A percentile compares a stretch with the other conserved stretches of the same genome.
Conservation (phyloP, 2,329 filamentous ascomycete genomes). For the Lasiodiplodia sp. region DNA sequence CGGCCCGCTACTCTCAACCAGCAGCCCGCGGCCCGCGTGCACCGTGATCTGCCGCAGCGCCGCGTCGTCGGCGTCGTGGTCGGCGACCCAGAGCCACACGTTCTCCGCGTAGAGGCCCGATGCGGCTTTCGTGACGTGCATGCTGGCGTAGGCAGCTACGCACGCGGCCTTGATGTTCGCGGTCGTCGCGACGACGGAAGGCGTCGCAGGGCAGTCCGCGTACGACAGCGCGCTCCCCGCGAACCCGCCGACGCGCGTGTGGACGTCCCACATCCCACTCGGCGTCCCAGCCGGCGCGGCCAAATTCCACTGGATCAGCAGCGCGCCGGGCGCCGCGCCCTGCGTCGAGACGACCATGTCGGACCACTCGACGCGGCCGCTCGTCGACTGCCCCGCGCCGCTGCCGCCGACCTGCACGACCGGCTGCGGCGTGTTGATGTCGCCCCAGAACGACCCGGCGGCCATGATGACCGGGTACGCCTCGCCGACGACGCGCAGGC, state of each 20-base stretch:
- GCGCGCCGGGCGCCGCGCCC: conserved; percentile 71
- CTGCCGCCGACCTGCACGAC: conserved; percentile 73
- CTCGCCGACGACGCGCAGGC: conserved; percentile 83
- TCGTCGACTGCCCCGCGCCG: conserved; percentile 46
- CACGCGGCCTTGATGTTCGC: conserved; percentile 66
- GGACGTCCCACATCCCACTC: conserved; percentile 84
- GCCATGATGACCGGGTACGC: conserved; percentile 85
- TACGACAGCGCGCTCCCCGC: conserved; percentile 80
- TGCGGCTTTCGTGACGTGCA: conserved; percentile 59
- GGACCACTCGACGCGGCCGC: conserved; percentile 72
- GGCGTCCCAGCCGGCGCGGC: conserved; percentile 62
- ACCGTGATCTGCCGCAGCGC: conserved; percentile 79
- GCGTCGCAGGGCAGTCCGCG: conserved; percentile 78
- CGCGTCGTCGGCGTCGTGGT: conserved; percentile 82
- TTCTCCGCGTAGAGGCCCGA: conserved; percentile 81
- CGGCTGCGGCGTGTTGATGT: conserved; percentile 64
- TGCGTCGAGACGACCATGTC: conserved; percentile 76
- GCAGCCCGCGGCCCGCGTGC: conserved; percentile 84
- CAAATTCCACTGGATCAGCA: conserved; percentile 77
- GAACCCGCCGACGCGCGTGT: conserved; percentile 82
- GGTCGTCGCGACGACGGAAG: conserved; percentile 61
- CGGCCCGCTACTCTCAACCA: conserved; percentile 66
- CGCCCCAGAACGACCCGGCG: conserved; percentile 61
- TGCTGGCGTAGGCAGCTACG: conserved; percentile 69
- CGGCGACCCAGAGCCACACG: conserved; percentile 89